Conservation (phyloP, 1,139 yeast species). For the Yamadazyma sp. region DNA sequence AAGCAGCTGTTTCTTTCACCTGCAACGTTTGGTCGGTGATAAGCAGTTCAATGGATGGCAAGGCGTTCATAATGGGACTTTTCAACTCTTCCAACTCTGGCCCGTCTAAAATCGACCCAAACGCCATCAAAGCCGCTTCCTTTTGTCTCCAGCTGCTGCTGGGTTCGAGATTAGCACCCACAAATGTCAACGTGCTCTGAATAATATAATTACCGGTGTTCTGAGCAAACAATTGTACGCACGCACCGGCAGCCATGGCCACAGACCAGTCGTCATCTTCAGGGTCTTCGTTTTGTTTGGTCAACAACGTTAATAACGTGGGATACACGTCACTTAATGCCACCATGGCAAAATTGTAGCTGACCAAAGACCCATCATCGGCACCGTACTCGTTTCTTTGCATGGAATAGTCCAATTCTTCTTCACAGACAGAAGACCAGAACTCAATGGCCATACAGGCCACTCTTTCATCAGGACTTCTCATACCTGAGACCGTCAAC, state of each 20-base stretch:
- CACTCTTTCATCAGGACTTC: conserved; percentile 78
- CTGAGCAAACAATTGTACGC: conserved; percentile 90
- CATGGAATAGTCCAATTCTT: conserved; percentile 77
- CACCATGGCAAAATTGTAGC: conserved; percentile 76
- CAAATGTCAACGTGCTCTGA: conserved; percentile 80
- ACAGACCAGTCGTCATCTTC: conserved; percentile 98
- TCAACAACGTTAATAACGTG: conserved; percentile 72
- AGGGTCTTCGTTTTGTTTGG: conserved; percentile 87
- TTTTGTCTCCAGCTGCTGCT: conserved; percentile 73
- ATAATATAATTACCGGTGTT: conserved; percentile 84
- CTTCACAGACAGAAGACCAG: conserved; percentile 98
- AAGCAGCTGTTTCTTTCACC: conserved; percentile 95
- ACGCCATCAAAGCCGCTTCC: conserved; percentile 99
- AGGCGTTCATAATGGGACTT: conserved; percentile 72
- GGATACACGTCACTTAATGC: conserved; percentile 89
- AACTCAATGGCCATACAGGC: conserved; percentile 99
- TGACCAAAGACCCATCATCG: conserved; percentile 33
- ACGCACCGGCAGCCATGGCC: conserved; percentile 98
- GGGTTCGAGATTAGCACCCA: conserved; percentile 66
- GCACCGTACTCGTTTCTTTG: conserved; percentile 60
- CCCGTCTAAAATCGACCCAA: conserved; percentile 94
- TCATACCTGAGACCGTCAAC: conserved; percentile 90
- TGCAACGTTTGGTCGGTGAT: conserved; percentile 75
- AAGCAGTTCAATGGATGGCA: conserved; percentile 70
- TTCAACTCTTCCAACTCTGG: conserved; percentile 77